phyloP scores from a whole-genome alignment of 192 early-diverging fungal genomes.

The Dispira simplex region DNA sequence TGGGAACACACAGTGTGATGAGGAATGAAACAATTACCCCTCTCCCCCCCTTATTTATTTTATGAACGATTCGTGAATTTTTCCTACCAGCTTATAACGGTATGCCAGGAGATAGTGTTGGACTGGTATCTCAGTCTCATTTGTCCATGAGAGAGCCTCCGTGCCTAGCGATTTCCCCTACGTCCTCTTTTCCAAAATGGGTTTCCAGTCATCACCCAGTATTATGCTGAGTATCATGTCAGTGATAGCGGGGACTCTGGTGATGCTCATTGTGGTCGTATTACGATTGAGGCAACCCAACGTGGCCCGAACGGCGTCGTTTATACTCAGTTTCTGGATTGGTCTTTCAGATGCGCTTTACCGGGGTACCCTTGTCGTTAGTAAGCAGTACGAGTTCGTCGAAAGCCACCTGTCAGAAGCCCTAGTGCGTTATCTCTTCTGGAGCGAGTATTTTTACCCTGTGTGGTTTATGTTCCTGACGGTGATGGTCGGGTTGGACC shows the following conservation, averaged over 20 bases:
- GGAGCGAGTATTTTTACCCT: constrained; percentile 8
- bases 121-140: no score
- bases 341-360: background rate
- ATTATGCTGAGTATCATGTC: background rate
- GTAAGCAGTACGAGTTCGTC: constrained; percentile 8
- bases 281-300: constrained; percentile 3
- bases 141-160: no score
- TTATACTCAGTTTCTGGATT: constrained; percentile 4
- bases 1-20: no score
- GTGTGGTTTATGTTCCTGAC: constrained; percentile 6
- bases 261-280: background rate
- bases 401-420: background rate
- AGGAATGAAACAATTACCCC: no score
- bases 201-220: background rate
- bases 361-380: background rate
- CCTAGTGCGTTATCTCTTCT: constrained; percentile 5
- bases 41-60: no score
- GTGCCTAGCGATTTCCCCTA: background rate
- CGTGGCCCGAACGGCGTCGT: background rate
- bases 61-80: no score
- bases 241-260: background rate
- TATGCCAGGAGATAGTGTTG: no score
- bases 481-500: constrained; percentile 7
- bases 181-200: background rate
- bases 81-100: no score